Evolutionary conservation across 345 rosid species (phyloP).

Genomic region (Gossypium mustelinum): DNA sequence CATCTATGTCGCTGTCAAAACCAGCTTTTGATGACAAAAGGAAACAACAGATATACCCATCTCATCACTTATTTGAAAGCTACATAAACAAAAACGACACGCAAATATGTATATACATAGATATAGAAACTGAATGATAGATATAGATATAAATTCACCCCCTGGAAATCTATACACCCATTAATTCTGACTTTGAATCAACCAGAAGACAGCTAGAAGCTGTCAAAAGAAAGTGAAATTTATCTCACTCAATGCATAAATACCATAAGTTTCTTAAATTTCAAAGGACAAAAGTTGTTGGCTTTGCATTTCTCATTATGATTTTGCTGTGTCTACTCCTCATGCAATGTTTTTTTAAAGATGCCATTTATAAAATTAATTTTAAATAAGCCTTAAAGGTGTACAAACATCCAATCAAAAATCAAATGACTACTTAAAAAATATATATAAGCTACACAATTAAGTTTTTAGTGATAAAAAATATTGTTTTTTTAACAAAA

Average conservation of each 20-base stretch:
- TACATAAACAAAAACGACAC: not conserved
- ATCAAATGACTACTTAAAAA: no score
- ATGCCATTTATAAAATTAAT: not conserved
- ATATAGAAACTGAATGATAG: conserved; percentile 6
- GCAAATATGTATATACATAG: conserved; percentile 18
- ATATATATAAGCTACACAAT: no score
- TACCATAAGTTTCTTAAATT: conserved; percentile 32
- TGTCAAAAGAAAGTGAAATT: conserved; percentile 42
- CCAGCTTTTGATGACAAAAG: conserved; percentile 16
- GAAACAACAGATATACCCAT: conserved; percentile 27
- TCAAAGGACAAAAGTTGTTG: conserved; percentile 40
- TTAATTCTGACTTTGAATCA: conserved; percentile 41
- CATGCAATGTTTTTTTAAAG: not conserved
- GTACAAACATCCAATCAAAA: no score
- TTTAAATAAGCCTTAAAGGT: no score
- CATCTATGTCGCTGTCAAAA: conserved; percentile 18
- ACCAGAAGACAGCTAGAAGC: conserved; percentile 57
- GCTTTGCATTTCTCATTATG: conserved; percentile 9
- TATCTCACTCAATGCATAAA: conserved; percentile 29
- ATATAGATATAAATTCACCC: conserved; percentile 22
- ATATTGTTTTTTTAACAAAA: no score
- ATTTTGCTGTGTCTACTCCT: not conserved
- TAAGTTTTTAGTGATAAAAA: no score
- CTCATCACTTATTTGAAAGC: conserved; percentile 24
- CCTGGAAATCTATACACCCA: conserved; percentile 39